phyloP scores from a whole-genome alignment of 352 stramenopile genomes.

The Discostella stelligera region DNA sequence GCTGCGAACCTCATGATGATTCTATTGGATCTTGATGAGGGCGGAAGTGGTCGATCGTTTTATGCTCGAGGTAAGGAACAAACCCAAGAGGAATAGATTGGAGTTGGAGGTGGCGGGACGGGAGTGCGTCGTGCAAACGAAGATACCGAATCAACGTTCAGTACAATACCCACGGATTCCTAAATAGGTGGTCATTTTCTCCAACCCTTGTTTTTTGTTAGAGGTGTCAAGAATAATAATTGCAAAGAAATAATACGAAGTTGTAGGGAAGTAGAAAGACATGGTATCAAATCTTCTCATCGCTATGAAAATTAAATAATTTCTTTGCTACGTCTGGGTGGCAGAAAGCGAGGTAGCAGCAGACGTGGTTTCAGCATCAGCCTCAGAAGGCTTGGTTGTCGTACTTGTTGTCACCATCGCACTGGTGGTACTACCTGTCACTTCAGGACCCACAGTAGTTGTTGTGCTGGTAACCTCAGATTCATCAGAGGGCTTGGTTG shows the following conservation, averaged over 20 bases:
- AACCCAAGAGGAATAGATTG: too few species aligned
- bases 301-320: background rate
- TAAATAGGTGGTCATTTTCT: too few species aligned
- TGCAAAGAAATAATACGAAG: background rate
- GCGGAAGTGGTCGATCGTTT: background rate
- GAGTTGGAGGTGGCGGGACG: background rate
- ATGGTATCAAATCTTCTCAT: background rate
- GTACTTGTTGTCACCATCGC: background rate
- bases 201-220: too few species aligned
- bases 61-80: background rate
- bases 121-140: background rate
- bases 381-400: background rate
- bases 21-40: background rate
- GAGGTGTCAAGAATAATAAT: background rate
- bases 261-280: background rate
- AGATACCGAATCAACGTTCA: background rate
- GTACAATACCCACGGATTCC: too few species aligned
- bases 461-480: background rate
- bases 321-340: background rate
- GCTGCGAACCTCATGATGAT: background rate
- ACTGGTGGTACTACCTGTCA: background rate
- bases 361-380: background rate
- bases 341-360: background rate
- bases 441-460: background rate
- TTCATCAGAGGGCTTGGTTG: background rate